These are phyloP conservation scores for Draba incana DNA, from an alignment of 345 rosid species.

Conservation along the genomic window DNA sequence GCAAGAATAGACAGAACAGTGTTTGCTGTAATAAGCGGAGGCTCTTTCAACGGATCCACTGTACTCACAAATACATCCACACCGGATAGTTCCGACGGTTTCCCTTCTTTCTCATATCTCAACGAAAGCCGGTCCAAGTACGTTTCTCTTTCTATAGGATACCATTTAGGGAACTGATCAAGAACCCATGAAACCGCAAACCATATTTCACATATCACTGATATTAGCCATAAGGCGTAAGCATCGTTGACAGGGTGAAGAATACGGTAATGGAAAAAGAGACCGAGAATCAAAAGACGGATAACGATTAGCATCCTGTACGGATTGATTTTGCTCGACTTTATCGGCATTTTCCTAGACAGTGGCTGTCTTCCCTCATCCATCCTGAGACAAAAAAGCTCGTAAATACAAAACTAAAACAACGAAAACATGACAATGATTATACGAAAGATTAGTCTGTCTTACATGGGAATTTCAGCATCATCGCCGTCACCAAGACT, in stretches of 20 bases:
- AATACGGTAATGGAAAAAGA: conserved; percentile 87
- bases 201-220: conserved; percentile 93
- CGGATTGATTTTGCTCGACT: conserved; percentile 84
- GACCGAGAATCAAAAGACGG: conserved; percentile 71
- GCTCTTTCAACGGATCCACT: conserved; percentile 92
- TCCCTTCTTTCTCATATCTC: conserved; percentile 85
- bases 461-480: conserved; percentile 75
- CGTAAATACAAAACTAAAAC: background rate
- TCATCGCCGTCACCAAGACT: conserved; percentile 57
- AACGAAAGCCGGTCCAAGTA: conserved; percentile 78
- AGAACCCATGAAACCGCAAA: conserved; percentile 95
- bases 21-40: conserved; percentile 92
- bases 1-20: conserved; percentile 91
- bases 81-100: conserved; percentile 66
- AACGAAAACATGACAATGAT: conserved; percentile 5
- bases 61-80: conserved; percentile 87
- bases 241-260: conserved; percentile 88
- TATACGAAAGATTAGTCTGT: conserved; percentile 3
- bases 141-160: conserved; percentile 78
- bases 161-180: conserved; percentile 94
- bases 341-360: conserved; percentile 78
- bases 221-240: conserved; percentile 74
- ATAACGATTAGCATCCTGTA: conserved; percentile 76
- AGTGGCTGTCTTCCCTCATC: conserved; percentile 97
- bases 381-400: conserved; percentile 57